Evolutionary conservation across 2,329 filamentous ascomycete species (phyloP).

Genomic region (Pyrenophora tritici-repentis): DNA sequence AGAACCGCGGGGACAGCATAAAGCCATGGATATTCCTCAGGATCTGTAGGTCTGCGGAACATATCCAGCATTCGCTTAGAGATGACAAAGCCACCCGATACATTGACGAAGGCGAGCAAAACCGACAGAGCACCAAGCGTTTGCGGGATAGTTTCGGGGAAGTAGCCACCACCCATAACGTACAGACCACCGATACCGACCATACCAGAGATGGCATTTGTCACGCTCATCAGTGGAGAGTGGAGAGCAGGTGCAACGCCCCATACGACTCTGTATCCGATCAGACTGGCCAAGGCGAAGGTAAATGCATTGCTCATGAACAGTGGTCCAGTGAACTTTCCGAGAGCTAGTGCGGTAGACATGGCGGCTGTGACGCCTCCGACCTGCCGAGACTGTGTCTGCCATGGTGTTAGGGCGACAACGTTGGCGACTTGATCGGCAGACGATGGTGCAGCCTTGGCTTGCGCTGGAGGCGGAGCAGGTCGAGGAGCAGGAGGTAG

Average conservation of each 20-base stretch:
- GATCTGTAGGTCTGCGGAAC: constrained; percentile 72
- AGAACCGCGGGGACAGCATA: constrained; percentile 77
- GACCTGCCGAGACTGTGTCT: constrained; percentile 78
- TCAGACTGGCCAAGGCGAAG: constrained; percentile 80
- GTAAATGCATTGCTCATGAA: constrained; percentile 91
- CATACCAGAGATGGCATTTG: constrained; percentile 89
- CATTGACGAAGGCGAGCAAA: constrained; percentile 83
- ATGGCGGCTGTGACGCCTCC: constrained; percentile 76
- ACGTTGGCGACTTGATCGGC: constrained; percentile 57
- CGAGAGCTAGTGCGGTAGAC: constrained; percentile 73
- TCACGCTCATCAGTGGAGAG: constrained; percentile 89
- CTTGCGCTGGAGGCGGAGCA: constrained; percentile 61
- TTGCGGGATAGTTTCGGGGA: constrained; percentile 72
- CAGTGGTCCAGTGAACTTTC: constrained; percentile 76
- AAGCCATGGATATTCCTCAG: constrained; percentile 85
- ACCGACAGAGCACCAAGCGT: constrained; percentile 77
- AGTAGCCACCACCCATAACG: constrained; percentile 76
- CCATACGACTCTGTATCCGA: constrained; percentile 69
- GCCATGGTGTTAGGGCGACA: constrained; percentile 78
- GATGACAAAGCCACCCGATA: constrained; percentile 87
- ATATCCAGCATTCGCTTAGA: constrained; percentile 88
- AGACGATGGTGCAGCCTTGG: constrained; percentile 46
- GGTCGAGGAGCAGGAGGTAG: constrained; percentile 76
- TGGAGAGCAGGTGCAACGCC: constrained; percentile 51
- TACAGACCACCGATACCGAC: constrained; percentile 88